A percentile compares a stretch with the other conserved stretches of the same genome.
phyloP scores from a whole-genome alignment of 306 rosid species.

The Medicago lupulina region DNA sequence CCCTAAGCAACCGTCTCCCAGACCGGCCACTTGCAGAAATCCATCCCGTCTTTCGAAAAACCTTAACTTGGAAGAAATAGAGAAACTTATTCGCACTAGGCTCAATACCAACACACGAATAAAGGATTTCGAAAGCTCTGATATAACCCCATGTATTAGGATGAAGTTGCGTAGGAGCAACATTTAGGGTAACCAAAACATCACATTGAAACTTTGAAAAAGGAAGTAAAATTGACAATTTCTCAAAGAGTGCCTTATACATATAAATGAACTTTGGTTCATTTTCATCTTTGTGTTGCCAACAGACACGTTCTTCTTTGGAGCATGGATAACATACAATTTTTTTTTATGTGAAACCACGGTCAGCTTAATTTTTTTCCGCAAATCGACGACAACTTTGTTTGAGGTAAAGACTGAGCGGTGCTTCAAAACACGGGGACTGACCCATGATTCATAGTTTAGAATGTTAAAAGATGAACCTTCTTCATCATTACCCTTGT shows the following conservation, averaged over 20 bases:
- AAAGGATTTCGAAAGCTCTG: not conserved
- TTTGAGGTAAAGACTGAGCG: not conserved
- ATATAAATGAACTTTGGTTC: not conserved
- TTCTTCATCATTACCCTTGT: not conserved
- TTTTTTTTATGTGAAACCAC: not conserved
- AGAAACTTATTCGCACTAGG: not conserved
- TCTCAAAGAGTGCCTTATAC: not conserved
- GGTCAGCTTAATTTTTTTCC: not conserved
- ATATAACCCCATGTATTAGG: not conserved
- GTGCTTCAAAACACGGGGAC: not conserved
- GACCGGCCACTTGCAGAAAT: not conserved
- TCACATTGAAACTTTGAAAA: not conserved
- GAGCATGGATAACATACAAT: not conserved
- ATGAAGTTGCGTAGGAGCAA: not conserved
- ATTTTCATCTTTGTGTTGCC: not conserved
- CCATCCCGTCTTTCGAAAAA: not conserved
- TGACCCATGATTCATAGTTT: not conserved
- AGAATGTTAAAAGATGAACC: not conserved
- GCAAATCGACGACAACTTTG: not conserved
- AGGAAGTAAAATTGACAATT: not conserved
- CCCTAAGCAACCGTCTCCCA: not conserved
- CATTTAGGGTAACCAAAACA: not conserved
- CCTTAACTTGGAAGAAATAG: not conserved
- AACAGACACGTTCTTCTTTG: not conserved
- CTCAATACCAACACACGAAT: constrained; percentile 4